Percentiles rank a stretch among this genome's conserved stretches.
phyloP scores from a whole-genome alignment of 2,329 filamentous ascomycete genomes.

The Stromatinia cepivora region DNA sequence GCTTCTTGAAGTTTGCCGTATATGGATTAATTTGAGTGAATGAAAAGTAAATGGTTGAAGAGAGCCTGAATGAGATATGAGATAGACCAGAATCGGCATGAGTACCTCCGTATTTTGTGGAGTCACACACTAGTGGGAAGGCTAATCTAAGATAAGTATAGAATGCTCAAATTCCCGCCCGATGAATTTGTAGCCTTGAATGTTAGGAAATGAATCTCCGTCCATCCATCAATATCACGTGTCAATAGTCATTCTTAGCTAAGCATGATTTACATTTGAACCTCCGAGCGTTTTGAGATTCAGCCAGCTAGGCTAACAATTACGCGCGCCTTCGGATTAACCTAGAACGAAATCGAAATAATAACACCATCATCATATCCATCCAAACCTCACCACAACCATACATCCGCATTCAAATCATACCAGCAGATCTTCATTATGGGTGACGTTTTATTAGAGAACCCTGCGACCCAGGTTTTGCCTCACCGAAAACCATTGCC shows the following conservation, averaged over 20 bases:
- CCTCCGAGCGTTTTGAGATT: slow-evolving; percentile 3
- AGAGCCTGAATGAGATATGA: not conserved
- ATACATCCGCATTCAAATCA: slow-evolving; percentile 12
- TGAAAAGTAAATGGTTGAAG: not conserved
- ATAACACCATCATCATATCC: slow-evolving; percentile 15
- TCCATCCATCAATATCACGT: accelerated
- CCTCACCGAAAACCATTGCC: slow-evolving; percentile 80
- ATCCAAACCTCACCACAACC: slow-evolving; percentile 7
- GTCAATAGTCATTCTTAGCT: not conserved
- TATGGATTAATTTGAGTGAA: slow-evolving; percentile 1
- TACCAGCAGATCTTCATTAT: slow-evolving; percentile 50
- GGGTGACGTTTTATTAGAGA: slow-evolving; percentile 87
- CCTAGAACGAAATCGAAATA: not conserved
- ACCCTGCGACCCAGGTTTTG: slow-evolving; percentile 68
- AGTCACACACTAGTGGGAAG: not conserved
- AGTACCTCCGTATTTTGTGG: slow-evolving; percentile 8
- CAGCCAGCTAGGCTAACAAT: slow-evolving; percentile 19
- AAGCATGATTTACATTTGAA: slow-evolving; percentile 1
- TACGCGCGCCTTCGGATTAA: slow-evolving; percentile 24
- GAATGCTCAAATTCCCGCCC: accelerated
- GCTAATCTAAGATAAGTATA: not conserved
- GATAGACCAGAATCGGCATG: not conserved
- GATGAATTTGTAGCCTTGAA: not conserved
- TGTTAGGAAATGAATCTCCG: not conserved
- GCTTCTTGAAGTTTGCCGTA: not conserved